Percentiles rank a stretch among this genome's conserved stretches.
These are phyloP conservation scores for Eimeria sp. DNA, from an alignment of 169 alveolate genomes.

Conservation along the genomic window DNA sequence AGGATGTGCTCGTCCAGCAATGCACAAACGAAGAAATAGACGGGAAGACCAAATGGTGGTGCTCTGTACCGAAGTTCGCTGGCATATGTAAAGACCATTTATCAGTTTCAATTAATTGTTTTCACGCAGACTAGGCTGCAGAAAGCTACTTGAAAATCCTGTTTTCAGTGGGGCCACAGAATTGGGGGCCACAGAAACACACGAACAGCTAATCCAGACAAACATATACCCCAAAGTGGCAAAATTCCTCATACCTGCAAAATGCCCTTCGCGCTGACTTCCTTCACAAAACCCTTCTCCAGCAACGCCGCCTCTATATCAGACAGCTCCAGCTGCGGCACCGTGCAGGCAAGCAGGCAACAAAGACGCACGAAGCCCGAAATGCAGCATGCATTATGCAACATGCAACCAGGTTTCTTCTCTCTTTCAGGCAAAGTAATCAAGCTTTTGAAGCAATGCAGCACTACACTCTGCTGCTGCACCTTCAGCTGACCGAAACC, in stretches of 20 bases:
- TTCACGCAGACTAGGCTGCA: no score
- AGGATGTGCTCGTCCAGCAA: no score
- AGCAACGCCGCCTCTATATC: slow-evolving; percentile 35
- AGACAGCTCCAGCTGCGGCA: slow-evolving; percentile 14
- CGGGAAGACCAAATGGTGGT: no score
- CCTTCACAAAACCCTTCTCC: slow-evolving; percentile 54
- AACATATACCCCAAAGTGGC: no score
- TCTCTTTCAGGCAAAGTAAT: background rate
- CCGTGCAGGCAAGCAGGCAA: background rate
- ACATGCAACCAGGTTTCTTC: background rate
- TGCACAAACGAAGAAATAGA: no score
- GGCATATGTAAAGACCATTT: no score
- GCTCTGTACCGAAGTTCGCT: no score
- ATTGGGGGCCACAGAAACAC: no score
- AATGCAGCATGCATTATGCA: background rate
- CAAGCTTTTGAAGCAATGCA: background rate
- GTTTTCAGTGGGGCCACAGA: no score
- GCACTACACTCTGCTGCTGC: background rate
- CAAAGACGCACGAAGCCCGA: background rate
- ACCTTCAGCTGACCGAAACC: background rate
- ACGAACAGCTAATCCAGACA: no score
- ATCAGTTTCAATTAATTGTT: no score
- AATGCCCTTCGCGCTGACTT: slow-evolving; percentile 46
- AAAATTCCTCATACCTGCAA: slow-evolving; percentile 1
- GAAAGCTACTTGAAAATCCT: no score